phyloP scores from a whole-genome alignment of 2,329 filamentous ascomycete genomes.

The Orbilia oligospora region DNA sequence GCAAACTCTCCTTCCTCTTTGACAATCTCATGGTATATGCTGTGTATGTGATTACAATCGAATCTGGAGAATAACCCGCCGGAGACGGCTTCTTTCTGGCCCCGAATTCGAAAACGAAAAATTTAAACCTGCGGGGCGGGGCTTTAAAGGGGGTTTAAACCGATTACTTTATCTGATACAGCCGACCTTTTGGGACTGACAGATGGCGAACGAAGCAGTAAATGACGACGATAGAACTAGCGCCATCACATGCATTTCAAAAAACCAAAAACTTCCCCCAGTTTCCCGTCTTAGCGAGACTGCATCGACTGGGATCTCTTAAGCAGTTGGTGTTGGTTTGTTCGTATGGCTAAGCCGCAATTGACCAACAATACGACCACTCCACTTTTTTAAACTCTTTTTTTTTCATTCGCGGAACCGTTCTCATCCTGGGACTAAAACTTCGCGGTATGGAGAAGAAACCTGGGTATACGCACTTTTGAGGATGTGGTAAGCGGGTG shows the following conservation, averaged over 20 bases:
- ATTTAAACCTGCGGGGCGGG: conserved; percentile 22
- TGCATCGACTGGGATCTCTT: conserved; percentile 14
- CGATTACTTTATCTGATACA: neutral
- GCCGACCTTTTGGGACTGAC: neutral
- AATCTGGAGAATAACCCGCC: conserved; percentile 26
- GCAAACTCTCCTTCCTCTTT: conserved; percentile 4
- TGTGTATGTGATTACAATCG: neutral
- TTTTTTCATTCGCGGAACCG: neutral
- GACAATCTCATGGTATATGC: neutral
- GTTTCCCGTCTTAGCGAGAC: conserved; percentile 47
- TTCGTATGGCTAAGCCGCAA: conserved; percentile 45
- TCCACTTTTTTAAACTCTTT: neutral
- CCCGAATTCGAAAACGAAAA: neutral
- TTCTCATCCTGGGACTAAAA: neutral
- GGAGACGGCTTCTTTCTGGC: conserved; percentile 38
- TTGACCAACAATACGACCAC: conserved; percentile 38
- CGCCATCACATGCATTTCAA: conserved; percentile 16
- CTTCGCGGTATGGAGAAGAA: neutral
- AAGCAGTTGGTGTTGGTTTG: conserved; percentile 11
- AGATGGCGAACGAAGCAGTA: neutral
- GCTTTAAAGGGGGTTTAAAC: neutral
- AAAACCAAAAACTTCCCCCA: conserved; percentile 1
- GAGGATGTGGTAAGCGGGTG: neutral
- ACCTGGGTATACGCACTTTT: neutral
- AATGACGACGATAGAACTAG: conserved; percentile 6